Percentiles rank a stretch among this genome's conserved stretches.
Conservation (phyloP, 2,329 filamentous ascomycete species). For the Fusarium fujikuroi region DNA sequence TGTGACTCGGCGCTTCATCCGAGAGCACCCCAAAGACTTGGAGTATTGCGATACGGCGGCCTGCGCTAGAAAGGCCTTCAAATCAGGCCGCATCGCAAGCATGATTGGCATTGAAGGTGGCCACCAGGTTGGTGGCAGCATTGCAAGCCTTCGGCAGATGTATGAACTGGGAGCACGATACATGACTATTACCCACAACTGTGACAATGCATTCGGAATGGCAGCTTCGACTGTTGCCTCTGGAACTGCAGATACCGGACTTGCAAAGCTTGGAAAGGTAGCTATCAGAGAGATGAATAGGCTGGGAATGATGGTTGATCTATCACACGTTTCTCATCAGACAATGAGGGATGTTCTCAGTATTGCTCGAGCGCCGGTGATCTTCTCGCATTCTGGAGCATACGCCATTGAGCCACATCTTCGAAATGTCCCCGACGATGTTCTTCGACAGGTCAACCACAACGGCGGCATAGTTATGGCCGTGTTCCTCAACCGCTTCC, state of each 20-base stretch:
- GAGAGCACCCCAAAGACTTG: slow-evolving; percentile 38
- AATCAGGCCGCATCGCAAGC: slow-evolving; percentile 47
- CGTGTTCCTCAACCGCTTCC: slow-evolving; percentile 51
- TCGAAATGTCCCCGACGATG: slow-evolving; percentile 55
- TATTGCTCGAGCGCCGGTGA: slow-evolving; percentile 44
- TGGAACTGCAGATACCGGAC: slow-evolving; percentile 36
- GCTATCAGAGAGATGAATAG: slow-evolving; percentile 52
- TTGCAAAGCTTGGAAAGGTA: slow-evolving; percentile 42
- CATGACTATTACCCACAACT: slow-evolving; percentile 51
- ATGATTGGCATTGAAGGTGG: slow-evolving; percentile 53
- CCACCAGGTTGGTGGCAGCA: slow-evolving; percentile 50
- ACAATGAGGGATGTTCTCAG: slow-evolving; percentile 47
- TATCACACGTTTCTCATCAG: slow-evolving; percentile 47
- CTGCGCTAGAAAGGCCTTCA: slow-evolving; percentile 47
- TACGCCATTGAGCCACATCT: slow-evolving; percentile 45
- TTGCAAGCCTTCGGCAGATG: slow-evolving; percentile 50
- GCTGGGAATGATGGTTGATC: slow-evolving; percentile 50
- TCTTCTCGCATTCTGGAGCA: slow-evolving; percentile 48
- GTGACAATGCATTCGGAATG: slow-evolving; percentile 48
- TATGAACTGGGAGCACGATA: slow-evolving; percentile 52
- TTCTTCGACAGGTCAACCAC: slow-evolving; percentile 48
- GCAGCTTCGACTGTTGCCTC: slow-evolving; percentile 46
- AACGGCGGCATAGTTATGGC: slow-evolving; percentile 56
- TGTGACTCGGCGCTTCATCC: slow-evolving; percentile 46
- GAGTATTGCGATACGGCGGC: slow-evolving; percentile 42